Conservation (phyloP, 768 basidiomycete species). For the Symmetrospora coprosmae region DNA sequence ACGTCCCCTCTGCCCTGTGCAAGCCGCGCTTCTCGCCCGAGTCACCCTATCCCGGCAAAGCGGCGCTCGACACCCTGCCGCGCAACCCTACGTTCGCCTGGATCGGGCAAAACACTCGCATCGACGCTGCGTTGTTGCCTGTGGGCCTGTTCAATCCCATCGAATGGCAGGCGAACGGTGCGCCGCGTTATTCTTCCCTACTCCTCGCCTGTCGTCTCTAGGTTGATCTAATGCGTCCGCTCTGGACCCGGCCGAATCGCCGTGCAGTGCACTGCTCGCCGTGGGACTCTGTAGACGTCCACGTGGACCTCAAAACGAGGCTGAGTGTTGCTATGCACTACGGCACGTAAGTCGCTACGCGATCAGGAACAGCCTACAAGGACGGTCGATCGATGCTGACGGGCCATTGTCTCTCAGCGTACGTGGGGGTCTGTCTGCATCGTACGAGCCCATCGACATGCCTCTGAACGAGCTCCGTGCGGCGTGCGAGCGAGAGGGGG, state of each 20-base stretch:
- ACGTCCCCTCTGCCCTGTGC: not conserved
- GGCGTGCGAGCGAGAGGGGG: not conserved
- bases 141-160: not conserved
- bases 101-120: not conserved
- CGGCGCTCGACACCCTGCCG: not conserved
- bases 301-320: not conserved
- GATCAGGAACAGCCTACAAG: no score
- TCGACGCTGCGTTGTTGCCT: not conserved
- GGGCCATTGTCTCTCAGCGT: not conserved
- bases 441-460: not conserved
- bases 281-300: not conserved
- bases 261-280: not conserved
- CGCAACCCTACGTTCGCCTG: not conserved
- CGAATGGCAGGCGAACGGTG: not conserved
- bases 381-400: not conserved
- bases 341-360: not conserved
- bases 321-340: not conserved
- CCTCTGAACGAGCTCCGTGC: not conserved
- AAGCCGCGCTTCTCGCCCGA: not conserved
- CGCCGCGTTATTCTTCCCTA: no score
- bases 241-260: not conserved
- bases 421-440: not conserved
- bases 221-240: not conserved
- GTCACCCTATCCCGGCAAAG: not conserved
- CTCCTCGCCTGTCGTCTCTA: no score